Evolutionary conservation across 306 rosid genomes (phyloP).

Genomic region (Malus orientalis): DNA sequence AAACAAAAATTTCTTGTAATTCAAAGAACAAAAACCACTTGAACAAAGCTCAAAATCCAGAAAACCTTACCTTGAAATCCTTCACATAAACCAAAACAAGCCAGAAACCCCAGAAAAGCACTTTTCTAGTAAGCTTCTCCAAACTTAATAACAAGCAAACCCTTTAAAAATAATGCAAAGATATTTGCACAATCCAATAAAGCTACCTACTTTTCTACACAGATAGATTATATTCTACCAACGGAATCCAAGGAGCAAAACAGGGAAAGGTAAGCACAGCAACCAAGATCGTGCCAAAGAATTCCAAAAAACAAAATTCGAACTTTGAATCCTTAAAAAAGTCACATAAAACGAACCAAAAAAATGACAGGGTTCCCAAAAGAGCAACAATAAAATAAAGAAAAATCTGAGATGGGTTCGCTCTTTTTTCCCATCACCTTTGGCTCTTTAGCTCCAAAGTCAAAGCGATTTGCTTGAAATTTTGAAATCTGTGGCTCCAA

Average conservation of each 20-base stretch:
- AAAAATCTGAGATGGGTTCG: conserved; percentile 3
- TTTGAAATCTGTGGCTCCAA: conserved; percentile 34
- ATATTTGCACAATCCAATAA: conserved; percentile 43
- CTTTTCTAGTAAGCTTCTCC: conserved; percentile 4
- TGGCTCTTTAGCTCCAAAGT: conserved; percentile 32
- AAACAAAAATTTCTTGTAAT: neutral
- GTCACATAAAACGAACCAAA: conserved; percentile 17
- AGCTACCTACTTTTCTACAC: conserved; percentile 28
- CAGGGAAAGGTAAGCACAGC: conserved; percentile 28
- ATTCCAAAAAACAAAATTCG: conserved; percentile 17
- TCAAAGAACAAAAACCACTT: neutral
- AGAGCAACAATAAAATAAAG: neutral
- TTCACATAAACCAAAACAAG: conserved; percentile 1
- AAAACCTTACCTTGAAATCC: neutral
- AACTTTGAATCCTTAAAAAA: conserved; percentile 23
- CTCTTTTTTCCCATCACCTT: conserved; percentile 13
- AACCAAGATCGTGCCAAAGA: conserved; percentile 41
- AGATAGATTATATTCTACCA: conserved; percentile 17
- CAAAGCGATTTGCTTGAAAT: conserved; percentile 13
- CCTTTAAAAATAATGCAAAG: conserved; percentile 14
- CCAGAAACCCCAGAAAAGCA: conserved; percentile 16
- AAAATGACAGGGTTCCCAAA: neutral
- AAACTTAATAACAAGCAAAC: conserved; percentile 15
- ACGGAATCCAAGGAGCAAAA: conserved; percentile 52
- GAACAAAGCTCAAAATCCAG: neutral